Conservation (phyloP, 1,139 yeast species). For the Scheffersomyces segobiensis region DNA sequence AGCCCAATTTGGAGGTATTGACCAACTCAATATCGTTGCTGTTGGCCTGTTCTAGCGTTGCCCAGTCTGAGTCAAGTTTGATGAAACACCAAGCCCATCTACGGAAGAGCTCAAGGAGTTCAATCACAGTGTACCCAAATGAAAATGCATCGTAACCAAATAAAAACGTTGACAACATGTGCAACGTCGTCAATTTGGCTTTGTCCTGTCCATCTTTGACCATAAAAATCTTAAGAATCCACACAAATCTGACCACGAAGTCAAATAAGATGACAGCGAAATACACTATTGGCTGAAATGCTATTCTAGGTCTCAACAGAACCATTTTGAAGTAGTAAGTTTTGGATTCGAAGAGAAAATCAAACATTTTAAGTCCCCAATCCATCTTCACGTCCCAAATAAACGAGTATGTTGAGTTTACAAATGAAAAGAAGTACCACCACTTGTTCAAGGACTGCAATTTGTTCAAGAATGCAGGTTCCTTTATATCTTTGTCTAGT, state of each 20-base stretch:
- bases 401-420: slow-evolving; percentile 77
- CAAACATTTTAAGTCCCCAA: slow-evolving; percentile 74
- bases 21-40: slow-evolving; percentile 19
- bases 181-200: slow-evolving; percentile 12
- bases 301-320: slow-evolving; percentile 23
- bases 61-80: slow-evolving; percentile 77
- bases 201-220: slow-evolving; percentile 23
- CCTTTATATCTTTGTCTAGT: not conserved
- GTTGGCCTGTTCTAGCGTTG: slow-evolving; percentile 28
- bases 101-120: slow-evolving; percentile 72
- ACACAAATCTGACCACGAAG: slow-evolving; percentile 65
- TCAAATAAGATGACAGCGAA: slow-evolving; percentile 57
- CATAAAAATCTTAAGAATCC: slow-evolving; percentile 61
- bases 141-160: slow-evolving; percentile 51
- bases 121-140: slow-evolving; percentile 62
- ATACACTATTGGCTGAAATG: slow-evolving; percentile 42
- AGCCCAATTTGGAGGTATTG: not conserved
- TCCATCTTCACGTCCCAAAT: slow-evolving; percentile 89
- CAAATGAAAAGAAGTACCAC: slow-evolving; percentile 55
- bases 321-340: slow-evolving; percentile 3
- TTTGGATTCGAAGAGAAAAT: slow-evolving; percentile 19
- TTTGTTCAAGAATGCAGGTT: slow-evolving; percentile 7
- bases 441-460: slow-evolving; percentile 22
- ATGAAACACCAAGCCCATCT: slow-evolving; percentile 89
- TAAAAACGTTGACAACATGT: slow-evolving; percentile 24